These are phyloP conservation scores for Singerocomus inundabilis DNA, from an alignment of 1,284 basidiomycete genomes.

Conservation along the genomic window DNA sequence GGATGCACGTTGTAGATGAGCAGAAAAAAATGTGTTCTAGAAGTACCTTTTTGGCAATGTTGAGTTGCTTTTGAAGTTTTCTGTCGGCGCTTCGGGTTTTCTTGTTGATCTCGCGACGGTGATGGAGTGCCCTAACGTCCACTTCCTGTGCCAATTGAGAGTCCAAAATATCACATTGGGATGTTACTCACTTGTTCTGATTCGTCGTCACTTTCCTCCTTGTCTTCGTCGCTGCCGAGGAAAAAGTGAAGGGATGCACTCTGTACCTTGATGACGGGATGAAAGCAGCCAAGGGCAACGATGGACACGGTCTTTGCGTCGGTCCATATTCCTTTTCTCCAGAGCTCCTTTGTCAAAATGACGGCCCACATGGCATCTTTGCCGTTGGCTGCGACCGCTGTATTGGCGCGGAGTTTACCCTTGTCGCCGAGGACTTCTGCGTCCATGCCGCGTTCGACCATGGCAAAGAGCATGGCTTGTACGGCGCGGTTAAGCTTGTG, in stretches of 20 bases:
- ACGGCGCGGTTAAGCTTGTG: slow-evolving; percentile 97
- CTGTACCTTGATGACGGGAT: slow-evolving; percentile 94
- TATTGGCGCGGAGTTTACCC: slow-evolving; percentile 58
- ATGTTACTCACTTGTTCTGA: slow-evolving; percentile 56
- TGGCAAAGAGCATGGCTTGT: slow-evolving; percentile 93
- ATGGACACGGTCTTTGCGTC: slow-evolving; percentile 95
- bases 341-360: slow-evolving; percentile 90
- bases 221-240: slow-evolving; percentile 78
- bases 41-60: slow-evolving; percentile 64
- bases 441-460: slow-evolving; percentile 91
- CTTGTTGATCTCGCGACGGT: slow-evolving; percentile 86
- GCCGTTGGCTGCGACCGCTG: slow-evolving; percentile 45
- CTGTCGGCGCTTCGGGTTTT: slow-evolving; percentile 80
- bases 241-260: slow-evolving; percentile 98
- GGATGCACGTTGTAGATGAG: neutral
- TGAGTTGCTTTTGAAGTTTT: slow-evolving; percentile 73
- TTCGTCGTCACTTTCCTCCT: slow-evolving; percentile 69
- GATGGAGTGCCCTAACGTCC: slow-evolving; percentile 73
- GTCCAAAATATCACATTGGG: neutral
- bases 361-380: slow-evolving; percentile 99
- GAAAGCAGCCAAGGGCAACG: slow-evolving; percentile 88
- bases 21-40: neutral
- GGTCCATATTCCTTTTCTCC: slow-evolving; percentile 92
- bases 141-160: slow-evolving; percentile 44
- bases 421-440: slow-evolving; percentile 80